These are phyloP conservation scores for Auriscalpium microsporum DNA, from an alignment of 768 basidiomycete species.

Conservation along the genomic window DNA sequence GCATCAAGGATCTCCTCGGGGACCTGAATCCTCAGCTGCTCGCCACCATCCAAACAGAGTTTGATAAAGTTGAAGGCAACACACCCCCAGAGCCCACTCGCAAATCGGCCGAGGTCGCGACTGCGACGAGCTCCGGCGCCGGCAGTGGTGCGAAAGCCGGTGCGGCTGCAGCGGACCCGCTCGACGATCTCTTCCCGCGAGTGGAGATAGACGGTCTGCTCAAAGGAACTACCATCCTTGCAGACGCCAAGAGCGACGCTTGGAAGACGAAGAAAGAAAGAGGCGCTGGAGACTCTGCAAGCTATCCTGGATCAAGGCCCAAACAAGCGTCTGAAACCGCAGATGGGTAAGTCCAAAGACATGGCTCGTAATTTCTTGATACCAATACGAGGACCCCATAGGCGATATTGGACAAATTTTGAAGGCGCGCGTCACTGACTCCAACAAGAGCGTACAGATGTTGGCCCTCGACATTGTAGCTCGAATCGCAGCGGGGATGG, in stretches of 20 bases:
- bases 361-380: too few relatives aligned
- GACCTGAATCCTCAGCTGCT: conserved; percentile 92
- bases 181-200: conserved; percentile 93
- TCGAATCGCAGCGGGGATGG: conserved; percentile 90
- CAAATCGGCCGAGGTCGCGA: conserved; percentile 65
- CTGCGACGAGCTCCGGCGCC: conserved; percentile 31
- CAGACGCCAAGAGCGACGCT: conserved; percentile 83
- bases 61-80: conserved; percentile 82
- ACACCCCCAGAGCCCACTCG: conserved; percentile 72
- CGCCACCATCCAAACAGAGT: conserved; percentile 83
- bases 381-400: conserved; percentile 19
- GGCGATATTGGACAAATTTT: conserved; percentile 87
- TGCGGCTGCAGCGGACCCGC: conserved; percentile 45
- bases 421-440: conserved; percentile 82
- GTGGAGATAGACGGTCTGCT: conserved; percentile 86
- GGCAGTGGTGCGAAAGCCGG: conserved; percentile 34
- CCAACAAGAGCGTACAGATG: conserved; percentile 89
- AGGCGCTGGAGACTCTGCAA: conserved; percentile 80
- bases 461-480: conserved; percentile 86
- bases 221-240: conserved; percentile 72
- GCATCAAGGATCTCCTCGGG: conserved; percentile 85
- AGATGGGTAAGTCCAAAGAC: conserved; percentile 55
- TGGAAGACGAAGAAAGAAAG: conserved; percentile 99
- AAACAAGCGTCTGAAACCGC: conserved; percentile 87
- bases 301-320: conserved; percentile 80